phyloP scores from a whole-genome alignment of 768 basidiomycete species.

The Multifurca ochricompacta region DNA sequence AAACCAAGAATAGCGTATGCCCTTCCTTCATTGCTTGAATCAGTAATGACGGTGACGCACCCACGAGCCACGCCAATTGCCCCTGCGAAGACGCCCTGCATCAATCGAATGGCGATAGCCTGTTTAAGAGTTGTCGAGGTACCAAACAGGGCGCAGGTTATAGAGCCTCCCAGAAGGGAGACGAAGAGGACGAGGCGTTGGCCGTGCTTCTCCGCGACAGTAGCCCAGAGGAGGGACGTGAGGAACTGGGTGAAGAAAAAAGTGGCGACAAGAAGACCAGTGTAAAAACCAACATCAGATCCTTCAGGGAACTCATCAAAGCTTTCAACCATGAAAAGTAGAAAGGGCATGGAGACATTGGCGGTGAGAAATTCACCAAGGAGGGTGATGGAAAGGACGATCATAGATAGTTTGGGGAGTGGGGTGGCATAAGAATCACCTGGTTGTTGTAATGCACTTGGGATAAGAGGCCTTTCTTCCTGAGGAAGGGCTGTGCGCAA shows the following conservation, averaged over 20 bases:
- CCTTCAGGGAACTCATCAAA: constrained; percentile 69
- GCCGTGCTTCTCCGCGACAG: constrained; percentile 90
- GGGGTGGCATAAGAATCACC: constrained; percentile 71
- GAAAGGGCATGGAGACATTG: constrained; percentile 85
- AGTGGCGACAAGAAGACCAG: constrained; percentile 73
- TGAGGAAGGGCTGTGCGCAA: constrained; percentile 4
- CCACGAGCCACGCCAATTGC: constrained; percentile 93
- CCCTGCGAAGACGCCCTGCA: constrained; percentile 89
- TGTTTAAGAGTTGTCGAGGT: constrained; percentile 68
- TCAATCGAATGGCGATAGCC: constrained; percentile 77
- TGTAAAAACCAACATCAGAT: constrained; percentile 83
- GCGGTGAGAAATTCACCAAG: constrained; percentile 92
- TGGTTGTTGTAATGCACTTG: constrained; percentile 56
- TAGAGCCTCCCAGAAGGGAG: constrained; percentile 77
- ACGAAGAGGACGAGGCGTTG: constrained; percentile 75
- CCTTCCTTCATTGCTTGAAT: constrained; percentile 85
- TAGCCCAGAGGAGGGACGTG: constrained; percentile 92
- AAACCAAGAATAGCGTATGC: constrained; percentile 94
- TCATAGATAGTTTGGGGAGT: constrained; percentile 79
- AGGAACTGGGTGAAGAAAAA: constrained; percentile 96
- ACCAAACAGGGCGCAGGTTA: constrained; percentile 72
- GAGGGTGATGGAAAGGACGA: constrained; percentile 89
- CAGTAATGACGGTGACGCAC: constrained; percentile 79
- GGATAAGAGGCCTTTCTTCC: constrained; percentile 52
- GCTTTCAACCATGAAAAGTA: constrained; percentile 93